A percentile compares a stretch with the other conserved stretches of the same genome.
Conservation (phyloP, 345 rosid species). For the Eucalyptus curtisii region DNA sequence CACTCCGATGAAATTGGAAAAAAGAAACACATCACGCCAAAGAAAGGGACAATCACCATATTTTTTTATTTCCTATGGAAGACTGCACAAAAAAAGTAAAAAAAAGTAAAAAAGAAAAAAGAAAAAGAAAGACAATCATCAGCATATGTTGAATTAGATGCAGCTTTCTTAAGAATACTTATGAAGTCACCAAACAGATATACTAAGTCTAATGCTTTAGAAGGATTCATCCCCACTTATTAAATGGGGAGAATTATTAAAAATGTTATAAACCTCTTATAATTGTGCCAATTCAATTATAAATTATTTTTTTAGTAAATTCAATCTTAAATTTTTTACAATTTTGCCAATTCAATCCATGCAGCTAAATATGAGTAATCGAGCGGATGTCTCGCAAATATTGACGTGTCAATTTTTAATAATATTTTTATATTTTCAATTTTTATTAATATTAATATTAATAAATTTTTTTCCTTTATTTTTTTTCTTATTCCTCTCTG, state of each 20-base stretch:
- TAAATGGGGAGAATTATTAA: rapidly evolving
- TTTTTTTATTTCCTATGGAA: not conserved
- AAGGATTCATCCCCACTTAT: not conserved
- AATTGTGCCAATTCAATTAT: too few species aligned
- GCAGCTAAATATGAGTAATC: too few species aligned
- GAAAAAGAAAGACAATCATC: not conserved
- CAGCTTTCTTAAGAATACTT: not conserved
- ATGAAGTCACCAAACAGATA: not conserved
- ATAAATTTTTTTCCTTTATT: too few species aligned
- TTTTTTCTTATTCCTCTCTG: too few species aligned
- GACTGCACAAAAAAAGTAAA: not conserved
- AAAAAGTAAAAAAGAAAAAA: too few species aligned
- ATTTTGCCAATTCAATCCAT: too few species aligned
- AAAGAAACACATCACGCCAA: not conserved
- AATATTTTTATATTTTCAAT: too few species aligned
- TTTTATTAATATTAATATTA: too few species aligned
- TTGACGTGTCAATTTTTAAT: too few species aligned
- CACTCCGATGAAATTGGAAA: not conserved
- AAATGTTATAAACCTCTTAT: too few species aligned
- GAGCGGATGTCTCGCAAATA: rapidly evolving
- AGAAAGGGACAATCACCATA: not conserved
- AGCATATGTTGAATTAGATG: not conserved
- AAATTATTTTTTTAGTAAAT: too few species aligned
- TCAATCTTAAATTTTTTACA: too few species aligned
- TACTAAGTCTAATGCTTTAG: not conserved